Base-by-base conservation (phyloP, 2,329 filamentous ascomycete genomes). In the Bipolaris sorokiniana region DNA sequence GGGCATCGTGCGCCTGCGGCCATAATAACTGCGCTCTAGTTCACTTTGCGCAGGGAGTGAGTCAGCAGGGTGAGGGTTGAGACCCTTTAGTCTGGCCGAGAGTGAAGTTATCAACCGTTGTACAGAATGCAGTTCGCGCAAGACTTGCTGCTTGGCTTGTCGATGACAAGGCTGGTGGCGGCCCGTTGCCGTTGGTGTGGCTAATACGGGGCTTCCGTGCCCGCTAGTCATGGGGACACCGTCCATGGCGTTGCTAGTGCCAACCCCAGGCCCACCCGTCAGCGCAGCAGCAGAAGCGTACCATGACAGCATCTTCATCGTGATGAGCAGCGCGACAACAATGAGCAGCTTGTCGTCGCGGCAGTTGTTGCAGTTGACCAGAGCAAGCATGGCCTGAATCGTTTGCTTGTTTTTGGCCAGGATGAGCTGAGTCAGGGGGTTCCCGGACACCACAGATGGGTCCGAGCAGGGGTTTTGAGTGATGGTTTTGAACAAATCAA, bases 251-350 rank as follows among this genome's bases (percentile, higher is more conserved):
- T 11, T 31, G 28, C 36, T 18, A 22, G 47, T 9, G 23, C 23
- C 42, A 36, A n/a, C 26, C 10, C 20, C 33, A 36, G 31, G 20
- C 5, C 38, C 31, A 37, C 34, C 28, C n/a, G 48, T 53, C 45
- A 50, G 13, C 9, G 46, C 52, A 10, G 52, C 52, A 11, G 52
- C 52, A 7, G 45, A 54, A 11, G 52, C 52, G 15, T 54, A 54
- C 40, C 52, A 38, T 10, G 52, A 46, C 20, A 54, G 52, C 52
- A 54, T 49, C 28, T 49, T 48, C 52, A 54, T 54, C 2, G 52
- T 48, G 38, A 48, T 49, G 26, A 54, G 52, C 28, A 54, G 46
- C 7, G 46, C 46, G n/a, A 54, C 36, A 20, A 41, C 48, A 31
- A 54, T 54, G 7, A 54, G 23, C 16, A 49, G 31, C 20, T 46